Evolutionary conservation across 2,329 filamentous ascomycete species (phyloP).

Genomic region (Dothideomycetes sp.): DNA sequence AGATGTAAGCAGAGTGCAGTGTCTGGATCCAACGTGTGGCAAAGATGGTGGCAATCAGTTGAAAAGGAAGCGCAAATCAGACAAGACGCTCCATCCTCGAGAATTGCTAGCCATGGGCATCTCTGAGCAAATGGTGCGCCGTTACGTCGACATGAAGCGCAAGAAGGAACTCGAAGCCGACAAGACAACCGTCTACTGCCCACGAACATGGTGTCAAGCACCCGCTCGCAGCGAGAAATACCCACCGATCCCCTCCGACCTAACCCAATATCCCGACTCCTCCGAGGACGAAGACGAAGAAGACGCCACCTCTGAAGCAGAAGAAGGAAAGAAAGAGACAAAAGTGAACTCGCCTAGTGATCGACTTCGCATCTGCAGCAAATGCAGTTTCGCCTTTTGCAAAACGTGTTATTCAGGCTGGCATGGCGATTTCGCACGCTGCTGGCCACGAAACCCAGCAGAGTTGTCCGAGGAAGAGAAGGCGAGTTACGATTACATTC

Average conservation of each 20-base stretch:
- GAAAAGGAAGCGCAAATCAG: conserved; percentile 45
- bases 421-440: conserved; percentile 82
- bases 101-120: conserved; percentile 56
- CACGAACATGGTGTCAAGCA: conserved; percentile 83
- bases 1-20: conserved; percentile 69
- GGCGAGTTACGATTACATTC: conserved; percentile 76
- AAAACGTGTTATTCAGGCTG: conserved; percentile 65
- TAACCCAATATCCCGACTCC: conserved; percentile 31
- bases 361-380: conserved; percentile 73
- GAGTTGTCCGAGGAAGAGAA: conserved; percentile 78
- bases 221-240: conserved; percentile 56
- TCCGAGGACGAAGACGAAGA: conserved; percentile 29
- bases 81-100: conserved; percentile 65
- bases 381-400: conserved; percentile 87
- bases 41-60: conserved; percentile 40
- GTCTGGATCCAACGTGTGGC: conserved; percentile 69
- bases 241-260: conserved; percentile 35
- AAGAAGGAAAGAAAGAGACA: background rate
- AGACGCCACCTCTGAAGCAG: background rate
- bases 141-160: conserved; percentile 83
- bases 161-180: conserved; percentile 89
- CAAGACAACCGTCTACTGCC: conserved; percentile 86
- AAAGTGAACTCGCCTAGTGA: conserved; percentile 36
- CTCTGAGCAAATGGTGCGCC: conserved; percentile 59
- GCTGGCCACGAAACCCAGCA: conserved; percentile 53